Conservation (phyloP, 2,329 filamentous ascomycete genomes). For the Periconia sp. region DNA sequence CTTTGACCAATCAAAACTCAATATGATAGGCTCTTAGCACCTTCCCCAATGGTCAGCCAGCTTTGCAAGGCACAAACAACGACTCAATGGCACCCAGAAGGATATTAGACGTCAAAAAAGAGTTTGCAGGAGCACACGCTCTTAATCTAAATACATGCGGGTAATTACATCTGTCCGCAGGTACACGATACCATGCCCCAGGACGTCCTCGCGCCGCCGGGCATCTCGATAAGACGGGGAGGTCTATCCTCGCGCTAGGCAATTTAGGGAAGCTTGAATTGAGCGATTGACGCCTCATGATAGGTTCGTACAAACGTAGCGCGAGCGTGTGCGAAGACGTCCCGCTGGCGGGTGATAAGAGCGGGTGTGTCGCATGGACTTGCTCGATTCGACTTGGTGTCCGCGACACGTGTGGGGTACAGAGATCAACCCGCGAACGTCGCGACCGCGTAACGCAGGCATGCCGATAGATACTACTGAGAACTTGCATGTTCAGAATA, state of each 20-base stretch:
- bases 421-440: too few relatives aligned
- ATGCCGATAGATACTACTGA: too few relatives aligned
- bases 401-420: too few relatives aligned
- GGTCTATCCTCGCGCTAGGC: conserved; percentile 10
- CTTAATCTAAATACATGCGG: not conserved
- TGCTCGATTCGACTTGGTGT: too few relatives aligned
- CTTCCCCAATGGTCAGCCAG: too few relatives aligned
- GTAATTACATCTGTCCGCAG: conserved; percentile 1
- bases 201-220: not conserved
- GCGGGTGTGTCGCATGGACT: conserved; percentile 2
- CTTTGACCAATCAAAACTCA: too few relatives aligned
- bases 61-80: too few relatives aligned
- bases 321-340: not conserved
- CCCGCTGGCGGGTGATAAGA: not conserved
- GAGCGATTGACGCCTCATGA: not conserved
- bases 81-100: not conserved
- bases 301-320: not conserved
- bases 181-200: not conserved
- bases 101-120: conserved; percentile 4
- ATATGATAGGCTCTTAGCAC: too few relatives aligned
- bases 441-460: too few relatives aligned
- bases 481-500: too few relatives aligned
- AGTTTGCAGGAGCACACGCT: conserved; percentile 4
- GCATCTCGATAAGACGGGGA: conserved; percentile 11
- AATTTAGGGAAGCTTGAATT: conserved; percentile 9